These are phyloP conservation scores for Purpureocillium takamizusanense DNA, from an alignment of 2,329 filamentous ascomycete species.

Conservation along the genomic window DNA sequence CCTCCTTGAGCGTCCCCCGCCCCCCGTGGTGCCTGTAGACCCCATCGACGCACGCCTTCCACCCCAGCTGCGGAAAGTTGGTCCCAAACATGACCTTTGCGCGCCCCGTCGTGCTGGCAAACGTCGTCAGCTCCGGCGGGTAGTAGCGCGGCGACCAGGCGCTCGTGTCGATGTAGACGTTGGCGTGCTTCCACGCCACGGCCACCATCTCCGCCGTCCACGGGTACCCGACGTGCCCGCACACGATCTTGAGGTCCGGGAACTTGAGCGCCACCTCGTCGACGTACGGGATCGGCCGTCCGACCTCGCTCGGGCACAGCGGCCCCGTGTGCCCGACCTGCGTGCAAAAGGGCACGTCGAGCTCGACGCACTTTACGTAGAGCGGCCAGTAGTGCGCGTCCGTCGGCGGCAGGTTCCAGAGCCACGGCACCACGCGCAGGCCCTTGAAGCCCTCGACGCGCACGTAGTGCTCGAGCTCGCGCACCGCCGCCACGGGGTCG, in stretches of 20 bases:
- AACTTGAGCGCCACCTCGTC: conserved; percentile 8
- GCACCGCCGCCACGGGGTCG: conserved; percentile 5
- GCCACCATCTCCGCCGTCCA: conserved; percentile 6
- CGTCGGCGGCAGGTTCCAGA: conserved; percentile 6
- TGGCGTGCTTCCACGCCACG: conserved; percentile 7
- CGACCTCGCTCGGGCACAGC: conserved; percentile 7
- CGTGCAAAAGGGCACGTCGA: conserved; percentile 6
- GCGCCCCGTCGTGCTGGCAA: conserved; percentile 7
- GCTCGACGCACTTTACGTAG: conserved; percentile 8
- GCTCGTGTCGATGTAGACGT: conserved; percentile 8
- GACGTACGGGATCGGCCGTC: conserved; percentile 8
- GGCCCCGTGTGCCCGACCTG: conserved; percentile 8
- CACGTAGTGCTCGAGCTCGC: conserved; percentile 7
- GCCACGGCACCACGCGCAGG: conserved; percentile 6
- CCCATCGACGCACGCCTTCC: conserved; percentile 5
- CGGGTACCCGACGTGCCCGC: conserved; percentile 8
- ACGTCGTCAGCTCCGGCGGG: conserved; percentile 4
- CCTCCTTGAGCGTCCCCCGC: no score
- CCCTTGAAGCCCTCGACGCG: conserved; percentile 7
- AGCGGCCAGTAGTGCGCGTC: conserved; percentile 8
- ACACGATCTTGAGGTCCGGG: conserved; percentile 6
- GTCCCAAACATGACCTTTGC: conserved; percentile 8
- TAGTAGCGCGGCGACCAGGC: conserved; percentile 7
- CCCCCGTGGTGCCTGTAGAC: not conserved
- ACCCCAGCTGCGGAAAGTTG: conserved; percentile 7